Evolutionary conservation across 495 filamentous ascomycete genomes (phyloP).

Genomic region (Astrothelium macrocarpum): DNA sequence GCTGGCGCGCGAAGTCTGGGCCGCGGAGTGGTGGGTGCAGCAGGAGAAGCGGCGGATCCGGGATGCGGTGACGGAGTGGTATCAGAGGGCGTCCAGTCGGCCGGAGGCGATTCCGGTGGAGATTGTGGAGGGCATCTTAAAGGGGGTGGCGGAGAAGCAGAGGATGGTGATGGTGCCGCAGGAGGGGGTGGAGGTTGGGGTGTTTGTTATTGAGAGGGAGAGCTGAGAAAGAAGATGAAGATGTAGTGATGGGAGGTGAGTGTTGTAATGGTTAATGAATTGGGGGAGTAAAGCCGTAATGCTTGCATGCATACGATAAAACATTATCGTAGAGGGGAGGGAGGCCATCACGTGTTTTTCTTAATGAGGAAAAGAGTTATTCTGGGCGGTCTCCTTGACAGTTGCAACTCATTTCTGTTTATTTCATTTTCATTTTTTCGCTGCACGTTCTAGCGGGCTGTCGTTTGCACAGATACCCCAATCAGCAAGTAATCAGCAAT

Average conservation of each 20-base stretch:
- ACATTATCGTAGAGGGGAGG: background rate
- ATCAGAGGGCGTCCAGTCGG: slow-evolving; percentile 41
- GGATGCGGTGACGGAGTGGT: slow-evolving; percentile 49
- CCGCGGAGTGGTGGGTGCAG: slow-evolving; percentile 58
- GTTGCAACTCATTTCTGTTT: too few relatives aligned
- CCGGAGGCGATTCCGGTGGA: slow-evolving; percentile 40
- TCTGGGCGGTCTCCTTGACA: background rate
- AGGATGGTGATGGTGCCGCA: slow-evolving; percentile 17
- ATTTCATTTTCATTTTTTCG: background rate
- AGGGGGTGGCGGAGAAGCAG: slow-evolving; percentile 40
- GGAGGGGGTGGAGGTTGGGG: slow-evolving; percentile 34
- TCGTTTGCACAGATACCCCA: slow-evolving; percentile 1
- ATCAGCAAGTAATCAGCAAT: background rate
- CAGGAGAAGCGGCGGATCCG: slow-evolving; percentile 61
- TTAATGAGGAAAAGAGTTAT: background rate
- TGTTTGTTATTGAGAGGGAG: slow-evolving; percentile 20
- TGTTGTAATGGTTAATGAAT: background rate
- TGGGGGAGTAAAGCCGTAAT: background rate
- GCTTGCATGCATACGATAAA: background rate
- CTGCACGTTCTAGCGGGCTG: background rate
- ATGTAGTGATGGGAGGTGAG: background rate
- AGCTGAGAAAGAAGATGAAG: background rate
- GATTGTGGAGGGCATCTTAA: slow-evolving; percentile 53
- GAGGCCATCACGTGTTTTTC: background rate
- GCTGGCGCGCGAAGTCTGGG: slow-evolving; percentile 51